Conservation (phyloP, 192 early-diverging fungal species). For the Jimgerdemannia flammicorona region DNA sequence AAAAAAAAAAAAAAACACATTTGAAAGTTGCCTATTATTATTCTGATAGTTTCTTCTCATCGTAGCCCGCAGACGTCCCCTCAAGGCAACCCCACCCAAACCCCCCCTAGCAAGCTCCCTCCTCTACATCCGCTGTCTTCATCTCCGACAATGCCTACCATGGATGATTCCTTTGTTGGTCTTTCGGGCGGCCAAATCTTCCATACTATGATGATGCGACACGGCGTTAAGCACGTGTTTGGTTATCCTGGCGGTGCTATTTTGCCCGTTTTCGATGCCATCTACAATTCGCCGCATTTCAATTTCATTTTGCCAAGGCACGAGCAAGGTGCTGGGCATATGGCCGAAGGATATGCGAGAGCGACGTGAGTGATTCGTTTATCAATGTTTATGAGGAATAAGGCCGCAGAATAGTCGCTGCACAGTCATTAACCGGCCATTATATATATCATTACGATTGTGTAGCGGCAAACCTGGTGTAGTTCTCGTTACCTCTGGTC, state of each 20-base stretch:
- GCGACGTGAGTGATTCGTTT: conserved; percentile 62
- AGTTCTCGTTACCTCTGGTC: conserved; percentile 84
- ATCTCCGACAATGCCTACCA: conserved; percentile 19
- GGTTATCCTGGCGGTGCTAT: conserved; percentile 99
- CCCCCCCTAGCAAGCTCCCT: background rate
- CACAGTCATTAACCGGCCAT: background rate
- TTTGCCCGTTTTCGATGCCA: conserved; percentile 97
- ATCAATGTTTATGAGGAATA: conserved; percentile 3
- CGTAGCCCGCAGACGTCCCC: background rate
- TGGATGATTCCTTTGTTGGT: conserved; percentile 87
- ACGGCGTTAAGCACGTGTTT: conserved; percentile 91
- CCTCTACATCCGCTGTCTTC: background rate
- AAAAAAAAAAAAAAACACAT: too few species aligned
- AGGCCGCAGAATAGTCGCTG: background rate
- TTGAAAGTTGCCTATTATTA: too few species aligned
- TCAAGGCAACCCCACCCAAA: background rate
- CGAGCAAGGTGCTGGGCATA: conserved; percentile 98
- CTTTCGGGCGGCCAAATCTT: conserved; percentile 98
- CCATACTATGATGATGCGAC: conserved; percentile 98
- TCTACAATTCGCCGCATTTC: conserved; percentile 93
- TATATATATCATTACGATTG: conserved; percentile 14
- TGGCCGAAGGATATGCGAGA: conserved; percentile 96
- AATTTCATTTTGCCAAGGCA: conserved; percentile 96
- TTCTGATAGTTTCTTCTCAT: too few species aligned
- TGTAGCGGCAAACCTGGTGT: conserved; percentile 72